Evolutionary conservation across 202 grass and related monocot genomes (phyloP).

Genomic region (Hordeum pubiflorum): DNA sequence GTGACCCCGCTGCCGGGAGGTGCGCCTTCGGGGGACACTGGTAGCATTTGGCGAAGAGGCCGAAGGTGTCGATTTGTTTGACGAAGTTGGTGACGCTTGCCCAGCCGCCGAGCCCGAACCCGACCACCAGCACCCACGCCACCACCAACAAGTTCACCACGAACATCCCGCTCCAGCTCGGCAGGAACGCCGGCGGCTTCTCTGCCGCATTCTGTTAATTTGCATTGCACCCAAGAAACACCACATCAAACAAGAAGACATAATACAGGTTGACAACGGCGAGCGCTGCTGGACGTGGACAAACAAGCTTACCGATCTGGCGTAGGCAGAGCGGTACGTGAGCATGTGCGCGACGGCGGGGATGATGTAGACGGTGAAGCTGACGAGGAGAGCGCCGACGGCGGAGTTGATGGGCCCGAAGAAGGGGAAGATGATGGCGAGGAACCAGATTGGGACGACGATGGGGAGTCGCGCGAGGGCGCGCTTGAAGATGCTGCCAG

Average conservation of each 20-base stretch:
- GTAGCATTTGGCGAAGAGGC: constrained; percentile 93
- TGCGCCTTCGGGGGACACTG: constrained; percentile 54
- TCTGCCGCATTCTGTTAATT: constrained; percentile 65
- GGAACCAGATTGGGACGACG: constrained; percentile 88
- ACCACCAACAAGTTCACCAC: constrained; percentile 70
- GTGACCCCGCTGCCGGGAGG: neutral
- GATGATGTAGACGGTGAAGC: constrained; percentile 97
- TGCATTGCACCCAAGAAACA: too few species aligned
- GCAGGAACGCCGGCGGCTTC: constrained; percentile 78
- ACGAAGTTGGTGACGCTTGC: constrained; percentile 86
- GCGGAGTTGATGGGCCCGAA: constrained; percentile 97
- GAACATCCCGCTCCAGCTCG: constrained; percentile 88
- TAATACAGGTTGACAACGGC: too few species aligned
- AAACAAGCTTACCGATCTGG: constrained; percentile 45
- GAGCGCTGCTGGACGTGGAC: neutral
- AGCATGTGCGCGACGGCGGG: constrained; percentile 77
- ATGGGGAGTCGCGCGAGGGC: constrained; percentile 69
- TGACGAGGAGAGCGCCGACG: constrained; percentile 90
- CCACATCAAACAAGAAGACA: too few species aligned
- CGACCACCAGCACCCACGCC: constrained; percentile 87
- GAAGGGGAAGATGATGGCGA: constrained; percentile 95
- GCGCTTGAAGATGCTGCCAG: constrained; percentile 47
- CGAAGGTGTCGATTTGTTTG: constrained; percentile 86
- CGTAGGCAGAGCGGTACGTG: constrained; percentile 61
- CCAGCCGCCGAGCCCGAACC: constrained; percentile 87